Evolutionary conservation across 2,329 filamentous ascomycete species (phyloP).

Genomic region (Phoma sp.): DNA sequence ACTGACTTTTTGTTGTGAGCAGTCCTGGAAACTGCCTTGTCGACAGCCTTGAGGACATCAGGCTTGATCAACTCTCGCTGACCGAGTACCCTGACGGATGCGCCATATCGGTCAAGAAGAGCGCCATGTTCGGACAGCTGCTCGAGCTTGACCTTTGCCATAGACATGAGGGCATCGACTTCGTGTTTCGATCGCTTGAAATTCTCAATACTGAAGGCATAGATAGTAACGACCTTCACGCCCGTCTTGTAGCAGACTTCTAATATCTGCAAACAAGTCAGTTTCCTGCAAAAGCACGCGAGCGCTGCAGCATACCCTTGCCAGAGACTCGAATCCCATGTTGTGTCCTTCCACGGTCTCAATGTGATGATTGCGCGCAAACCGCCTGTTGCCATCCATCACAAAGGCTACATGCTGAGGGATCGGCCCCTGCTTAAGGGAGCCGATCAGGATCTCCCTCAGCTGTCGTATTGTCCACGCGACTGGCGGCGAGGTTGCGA

Average conservation of each 20-base stretch:
- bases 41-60: slow-evolving; percentile 87
- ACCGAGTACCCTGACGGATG: slow-evolving; percentile 82
- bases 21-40: slow-evolving; percentile 84
- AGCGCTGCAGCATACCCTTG: slow-evolving; percentile 65
- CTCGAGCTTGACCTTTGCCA: slow-evolving; percentile 92
- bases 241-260: slow-evolving; percentile 98
- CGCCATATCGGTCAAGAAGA: slow-evolving; percentile 89
- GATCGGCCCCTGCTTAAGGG: slow-evolving; percentile 86
- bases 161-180: slow-evolving; percentile 95
- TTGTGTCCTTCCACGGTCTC: slow-evolving; percentile 97
- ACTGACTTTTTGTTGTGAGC: slow-evolving; percentile 79
- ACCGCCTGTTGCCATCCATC: slow-evolving; percentile 97
- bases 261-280: slow-evolving; percentile 65
- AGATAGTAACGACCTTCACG: slow-evolving; percentile 95
- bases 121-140: slow-evolving; percentile 94
- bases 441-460: slow-evolving; percentile 84
- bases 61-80: slow-evolving; percentile 81
- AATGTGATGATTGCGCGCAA: slow-evolving; percentile 87
- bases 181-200: slow-evolving; percentile 97
- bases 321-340: slow-evolving; percentile 91
- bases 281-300: neutral
- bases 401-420: slow-evolving; percentile 98
- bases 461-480: slow-evolving; percentile 85
- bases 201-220: slow-evolving; percentile 98
- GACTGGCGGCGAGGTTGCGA: slow-evolving; percentile 85